Percentiles rank a stretch among this genome's conserved stretches.
Conservation (phyloP, 805 yeast species). For the Isabelozyma heimii region DNA sequence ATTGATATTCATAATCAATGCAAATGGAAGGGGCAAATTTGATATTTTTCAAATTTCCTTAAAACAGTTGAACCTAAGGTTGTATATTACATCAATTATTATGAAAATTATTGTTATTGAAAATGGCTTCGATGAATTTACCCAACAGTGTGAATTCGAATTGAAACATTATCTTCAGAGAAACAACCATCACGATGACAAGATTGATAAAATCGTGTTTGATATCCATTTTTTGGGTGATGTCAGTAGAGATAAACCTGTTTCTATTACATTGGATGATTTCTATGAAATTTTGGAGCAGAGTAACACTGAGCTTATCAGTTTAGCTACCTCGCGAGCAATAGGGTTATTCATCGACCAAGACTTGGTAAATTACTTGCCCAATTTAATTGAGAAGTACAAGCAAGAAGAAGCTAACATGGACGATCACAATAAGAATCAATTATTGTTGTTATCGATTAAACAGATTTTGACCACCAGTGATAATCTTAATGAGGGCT, state of each 20-base stretch:
- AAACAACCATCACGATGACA: conserved; percentile 23
- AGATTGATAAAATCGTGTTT: conserved; percentile 20
- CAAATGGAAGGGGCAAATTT: conserved; percentile 1
- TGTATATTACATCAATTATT: conserved; percentile 26
- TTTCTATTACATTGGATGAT: conserved; percentile 32
- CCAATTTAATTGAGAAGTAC: conserved; percentile 30
- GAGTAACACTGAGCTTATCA: conserved; percentile 30
- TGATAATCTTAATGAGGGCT: conserved; percentile 5
- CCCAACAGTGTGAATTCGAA: conserved; percentile 23
- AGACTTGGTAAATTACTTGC: conserved; percentile 36
- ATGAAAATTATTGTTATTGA: conserved; percentile 26
- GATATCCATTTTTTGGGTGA: conserved; percentile 48
- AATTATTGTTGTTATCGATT: conserved; percentile 15
- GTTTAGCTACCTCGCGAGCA: conserved; percentile 49
- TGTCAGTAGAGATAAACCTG: conserved; percentile 34
- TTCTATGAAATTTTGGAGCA: conserved; percentile 29
- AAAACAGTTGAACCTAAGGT: conserved; percentile 12
- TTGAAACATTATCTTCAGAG: conserved; percentile 29
- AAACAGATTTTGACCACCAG: conserved; percentile 15
- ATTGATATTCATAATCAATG: conserved; percentile 7
- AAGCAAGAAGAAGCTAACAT: conserved; percentile 9
- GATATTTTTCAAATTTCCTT: conserved; percentile 3
- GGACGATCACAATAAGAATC: conserved; percentile 7
- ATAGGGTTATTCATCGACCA: conserved; percentile 48
- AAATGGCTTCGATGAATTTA: conserved; percentile 14